Conservation (phyloP, 2,329 filamentous ascomycete species). For the Alternaria metachromatica region DNA sequence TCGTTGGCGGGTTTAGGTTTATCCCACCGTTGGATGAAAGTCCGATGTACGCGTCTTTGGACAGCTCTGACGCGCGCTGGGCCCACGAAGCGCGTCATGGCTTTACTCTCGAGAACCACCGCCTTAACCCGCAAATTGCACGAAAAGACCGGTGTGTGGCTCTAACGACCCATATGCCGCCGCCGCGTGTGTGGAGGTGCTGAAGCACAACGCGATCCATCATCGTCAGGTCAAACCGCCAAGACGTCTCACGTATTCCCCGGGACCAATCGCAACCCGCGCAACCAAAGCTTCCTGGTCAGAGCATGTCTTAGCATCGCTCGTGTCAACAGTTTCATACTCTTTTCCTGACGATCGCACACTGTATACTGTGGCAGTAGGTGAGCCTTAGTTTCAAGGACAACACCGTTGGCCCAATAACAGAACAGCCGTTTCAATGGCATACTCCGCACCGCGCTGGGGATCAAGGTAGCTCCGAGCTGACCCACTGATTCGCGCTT, state of each 20-base stretch:
- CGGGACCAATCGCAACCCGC: slow-evolving; percentile 23
- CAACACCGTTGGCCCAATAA: slow-evolving; percentile 26
- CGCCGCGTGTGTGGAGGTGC: slow-evolving; percentile 4
- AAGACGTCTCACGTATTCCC: slow-evolving; percentile 33
- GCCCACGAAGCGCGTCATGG: background rate
- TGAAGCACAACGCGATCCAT: slow-evolving; percentile 37
- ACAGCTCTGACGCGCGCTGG: background rate
- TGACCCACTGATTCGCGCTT: slow-evolving; percentile 23
- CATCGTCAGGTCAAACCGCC: slow-evolving; percentile 29
- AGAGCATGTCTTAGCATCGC: slow-evolving; percentile 1
- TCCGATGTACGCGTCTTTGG: background rate
- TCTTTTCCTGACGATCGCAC: slow-evolving; percentile 14
- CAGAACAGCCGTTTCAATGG: slow-evolving; percentile 21
- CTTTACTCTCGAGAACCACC: background rate
- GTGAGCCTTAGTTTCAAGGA: slow-evolving; percentile 33
- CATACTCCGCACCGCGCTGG: slow-evolving; percentile 5
- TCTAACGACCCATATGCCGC: slow-evolving; percentile 6
- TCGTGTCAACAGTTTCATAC: background rate
- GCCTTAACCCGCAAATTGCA: background rate
- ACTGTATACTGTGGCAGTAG: slow-evolving; percentile 15
- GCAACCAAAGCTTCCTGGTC: slow-evolving; percentile 6
- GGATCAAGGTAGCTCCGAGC: slow-evolving; percentile 13
- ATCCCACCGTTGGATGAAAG: background rate
- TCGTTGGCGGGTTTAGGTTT: background rate
- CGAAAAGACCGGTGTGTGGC: background rate